Percentiles rank a stretch among this genome's conserved stretches.
These are phyloP conservation scores for Peronosclerospora sorghi DNA, from an alignment of 352 stramenopile genomes.

Conservation along the genomic window DNA sequence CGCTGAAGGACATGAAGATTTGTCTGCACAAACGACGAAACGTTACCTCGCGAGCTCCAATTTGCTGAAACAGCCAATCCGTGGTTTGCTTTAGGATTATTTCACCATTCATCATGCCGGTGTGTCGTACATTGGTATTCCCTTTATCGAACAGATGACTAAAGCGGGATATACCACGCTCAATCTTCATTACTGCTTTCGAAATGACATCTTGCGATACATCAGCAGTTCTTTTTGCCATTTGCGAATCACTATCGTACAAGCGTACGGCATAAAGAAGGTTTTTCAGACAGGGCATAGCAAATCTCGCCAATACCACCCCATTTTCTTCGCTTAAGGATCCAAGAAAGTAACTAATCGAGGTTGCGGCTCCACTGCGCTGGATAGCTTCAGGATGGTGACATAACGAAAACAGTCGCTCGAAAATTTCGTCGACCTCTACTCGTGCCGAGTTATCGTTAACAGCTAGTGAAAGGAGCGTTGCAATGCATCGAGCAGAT, in stretches of 20 bases:
- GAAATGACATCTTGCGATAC: conserved; percentile 48
- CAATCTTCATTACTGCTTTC: conserved; percentile 47
- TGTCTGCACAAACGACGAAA: conserved; percentile 31
- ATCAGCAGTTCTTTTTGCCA: conserved; percentile 20
- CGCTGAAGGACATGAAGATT: conserved; percentile 39
- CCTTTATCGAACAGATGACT: conserved; percentile 32
- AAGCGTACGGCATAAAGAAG: conserved; percentile 55
- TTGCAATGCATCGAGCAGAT: conserved; percentile 45
- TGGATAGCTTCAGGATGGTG: conserved; percentile 46
- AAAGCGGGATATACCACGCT: conserved; percentile 42
- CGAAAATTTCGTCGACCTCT: conserved; percentile 45
- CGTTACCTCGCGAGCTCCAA: conserved; percentile 20
- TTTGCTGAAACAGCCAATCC: conserved; percentile 34
- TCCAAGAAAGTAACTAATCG: conserved; percentile 61
- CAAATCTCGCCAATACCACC: conserved; percentile 38
- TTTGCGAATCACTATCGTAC: conserved; percentile 31
- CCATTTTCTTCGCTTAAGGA: conserved; percentile 49
- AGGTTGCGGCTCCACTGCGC: conserved; percentile 47
- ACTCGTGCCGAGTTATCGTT: conserved; percentile 18
- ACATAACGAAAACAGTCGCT: conserved; percentile 64
- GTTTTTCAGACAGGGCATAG: conserved; percentile 50
- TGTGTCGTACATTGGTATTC: background rate
- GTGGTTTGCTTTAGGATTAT: conserved; percentile 14
- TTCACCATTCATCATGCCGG: conserved; percentile 1
- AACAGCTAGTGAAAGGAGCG: conserved; percentile 32